Evolutionary conservation across 2,329 filamentous ascomycete genomes (phyloP), one percentile per base, ranked within the genome.

Genomic region (Chalaropsis ovoidea): DNA sequence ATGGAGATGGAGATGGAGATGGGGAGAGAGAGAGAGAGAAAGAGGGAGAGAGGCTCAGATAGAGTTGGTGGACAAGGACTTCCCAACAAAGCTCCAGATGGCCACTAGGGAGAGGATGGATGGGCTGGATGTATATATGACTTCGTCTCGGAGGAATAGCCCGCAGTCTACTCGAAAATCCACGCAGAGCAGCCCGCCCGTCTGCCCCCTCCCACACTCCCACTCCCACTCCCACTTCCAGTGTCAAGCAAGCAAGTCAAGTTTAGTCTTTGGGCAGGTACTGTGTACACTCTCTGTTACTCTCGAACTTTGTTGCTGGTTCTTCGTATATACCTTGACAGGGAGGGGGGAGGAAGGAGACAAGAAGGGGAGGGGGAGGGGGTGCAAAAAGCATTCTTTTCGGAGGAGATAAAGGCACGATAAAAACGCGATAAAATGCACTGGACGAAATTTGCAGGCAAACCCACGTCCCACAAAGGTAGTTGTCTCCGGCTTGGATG

Each of bases 81-180:
- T 58, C 17, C 54, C 15, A 58, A 39, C 54, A 58, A 58, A 35
- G 27, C n/a, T 58, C 24, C 27, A 58, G 54, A 39, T 58, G 54
- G 39, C 54, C 27, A 35, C 13, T 31, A 8, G 13, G 54, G 39
- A 10, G 54, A 31, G 54, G 27, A 39, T 58, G 54, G 54, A 58
- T 58, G 54, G 47, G 47, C 19, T 39, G 15, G 27, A 39, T 58
- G 54, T 58, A 58, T 58, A 58, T 58, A 58, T 58, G 52, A 19
- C 31, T 35, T 58, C 54, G 54, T 35, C 54, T 58, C 54, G 54
- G 52, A 58, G 54, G 54, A 39, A 58, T 58, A 58, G 54, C 54
- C 24, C 31, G 54, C 54, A 27, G 47, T 52, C 15, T 15, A 52
- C 47, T 27, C 27, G 13, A 35, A 58, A 58, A 58, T 58, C 17